These are phyloP conservation scores for Avicennia marina DNA, from an alignment of 257 asterid species.

Conservation along the genomic window DNA sequence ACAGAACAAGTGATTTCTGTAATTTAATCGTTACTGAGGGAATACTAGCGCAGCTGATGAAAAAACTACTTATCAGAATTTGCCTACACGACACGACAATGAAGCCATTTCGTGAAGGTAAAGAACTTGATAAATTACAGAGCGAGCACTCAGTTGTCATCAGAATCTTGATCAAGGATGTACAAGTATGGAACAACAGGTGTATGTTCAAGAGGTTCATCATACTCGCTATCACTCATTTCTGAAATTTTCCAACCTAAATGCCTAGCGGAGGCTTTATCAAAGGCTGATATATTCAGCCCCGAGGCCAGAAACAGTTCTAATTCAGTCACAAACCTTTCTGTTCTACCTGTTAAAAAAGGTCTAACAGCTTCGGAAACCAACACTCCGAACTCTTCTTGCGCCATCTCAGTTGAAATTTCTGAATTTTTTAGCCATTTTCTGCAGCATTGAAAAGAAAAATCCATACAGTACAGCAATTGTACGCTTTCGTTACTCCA, in stretches of 20 bases:
- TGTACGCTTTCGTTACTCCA: too few relatives aligned
- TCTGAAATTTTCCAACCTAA: constrained; percentile 50
- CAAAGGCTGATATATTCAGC: constrained; percentile 63
- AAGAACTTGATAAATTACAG: too few relatives aligned
- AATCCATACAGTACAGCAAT: too few relatives aligned
- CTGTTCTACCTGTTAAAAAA: constrained; percentile 60
- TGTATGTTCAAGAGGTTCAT: constrained; percentile 29
- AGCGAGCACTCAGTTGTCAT: constrained; percentile 3
- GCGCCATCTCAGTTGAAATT: constrained; percentile 32
- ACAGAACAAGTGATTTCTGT: too few relatives aligned
- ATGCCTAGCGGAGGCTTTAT: constrained; percentile 47
- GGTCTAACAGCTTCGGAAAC: constrained; percentile 57
- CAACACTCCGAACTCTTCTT: constrained; percentile 34
- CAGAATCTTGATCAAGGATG: constrained; percentile 54
- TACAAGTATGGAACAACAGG: constrained; percentile 36
- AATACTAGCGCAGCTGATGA: too few relatives aligned
- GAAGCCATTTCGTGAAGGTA: too few relatives aligned
- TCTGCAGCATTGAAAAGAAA: constrained; percentile 38
- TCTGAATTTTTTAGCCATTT: constrained; percentile 27
- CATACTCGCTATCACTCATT: constrained; percentile 24
- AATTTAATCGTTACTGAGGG: too few relatives aligned
- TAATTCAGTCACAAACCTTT: constrained; percentile 53
- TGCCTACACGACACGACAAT: too few relatives aligned
- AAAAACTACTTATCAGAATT: too few relatives aligned
- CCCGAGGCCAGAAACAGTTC: constrained; percentile 74